These are phyloP conservation scores for Physocladia obscura DNA, from an alignment of 192 early-diverging fungal genomes.

Conservation along the genomic window DNA sequence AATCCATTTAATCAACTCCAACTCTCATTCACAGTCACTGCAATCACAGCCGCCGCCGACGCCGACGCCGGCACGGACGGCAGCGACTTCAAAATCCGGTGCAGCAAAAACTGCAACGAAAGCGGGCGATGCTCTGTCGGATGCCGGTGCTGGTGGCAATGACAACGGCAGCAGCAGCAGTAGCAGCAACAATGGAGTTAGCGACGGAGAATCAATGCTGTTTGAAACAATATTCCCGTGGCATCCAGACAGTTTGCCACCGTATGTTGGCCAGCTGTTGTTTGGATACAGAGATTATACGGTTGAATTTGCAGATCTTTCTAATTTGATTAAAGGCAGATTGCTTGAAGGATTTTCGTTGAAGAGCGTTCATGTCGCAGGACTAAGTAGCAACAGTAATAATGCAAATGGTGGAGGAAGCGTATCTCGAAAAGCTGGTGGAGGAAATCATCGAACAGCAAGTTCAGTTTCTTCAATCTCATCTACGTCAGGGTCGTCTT, in stretches of 20 bases:
- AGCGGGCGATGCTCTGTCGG: neutral
- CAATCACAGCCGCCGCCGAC: neutral
- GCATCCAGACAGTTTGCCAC: slow-evolving; percentile 37
- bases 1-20: slow-evolving; percentile 35
- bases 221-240: slow-evolving; percentile 51
- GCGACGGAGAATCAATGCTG: neutral
- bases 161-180: neutral
- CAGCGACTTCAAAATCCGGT: neutral
- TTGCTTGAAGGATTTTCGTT: slow-evolving; percentile 51
- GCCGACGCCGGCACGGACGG: neutral
- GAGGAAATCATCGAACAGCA: too few species aligned
- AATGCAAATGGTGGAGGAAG: neutral
- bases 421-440: neutral
- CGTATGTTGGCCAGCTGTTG: slow-evolving; percentile 47
- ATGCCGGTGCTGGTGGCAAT: neutral
- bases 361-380: slow-evolving; percentile 28
- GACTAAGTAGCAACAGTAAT: neutral
- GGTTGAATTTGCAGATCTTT: slow-evolving; percentile 24
- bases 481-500: too few species aligned
- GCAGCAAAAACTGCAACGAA: slow-evolving; percentile 15
- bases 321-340: slow-evolving; percentile 32
- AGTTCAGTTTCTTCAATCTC: too few species aligned
- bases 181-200: neutral
- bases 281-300: slow-evolving; percentile 46
- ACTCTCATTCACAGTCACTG: slow-evolving; percentile 19